Evolutionary conservation across 345 rosid genomes (phyloP), one percentile per base, ranked within the genome.

Genomic region (Clausena lansium): DNA sequence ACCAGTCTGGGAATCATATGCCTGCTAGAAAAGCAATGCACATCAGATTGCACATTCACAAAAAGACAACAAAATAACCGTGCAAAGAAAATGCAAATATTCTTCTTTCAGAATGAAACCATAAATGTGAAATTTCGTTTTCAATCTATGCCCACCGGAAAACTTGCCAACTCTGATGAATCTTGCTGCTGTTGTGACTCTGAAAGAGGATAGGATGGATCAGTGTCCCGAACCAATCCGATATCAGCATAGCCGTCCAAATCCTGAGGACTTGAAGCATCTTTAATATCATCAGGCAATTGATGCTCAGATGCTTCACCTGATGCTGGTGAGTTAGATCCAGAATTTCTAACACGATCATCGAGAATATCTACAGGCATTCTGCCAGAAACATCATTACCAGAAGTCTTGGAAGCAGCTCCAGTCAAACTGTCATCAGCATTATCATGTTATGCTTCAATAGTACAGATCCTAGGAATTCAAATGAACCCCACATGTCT

Each of bases 141-240:
- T 61, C 8, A 70, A 76, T 39, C 38, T 66, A 32, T 80, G 35
- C 93, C 89, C 80, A 95, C 99, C 54, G 86, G 84, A 80, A 89
- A 84, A 67, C 79, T 85, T 28, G 87, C 89, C 67, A 91, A 66
- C 71, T 91, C 96, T n/a, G 90, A 81, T 81, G 87, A 81, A 85
- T 83, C 89, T 79, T 85, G 93, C 76, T 83, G 94, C 81, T 85
- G 92, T 78, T 86, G 94, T 6, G 88, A 76, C 83, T 86, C 93
- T 66, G 87, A 76, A 82, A 86, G 89, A 76, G 87, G 70, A 81
- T 86, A 89, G 33, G 92, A 81, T 71, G 82, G 96, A 86, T 81
- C 84, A 77, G 76, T 84, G 33, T 86, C 88, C 73, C 41, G 82
- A 79, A 86, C 86, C 85, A 91, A 83, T 74, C 90, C 88, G 78